These are phyloP conservation scores for Acanthamoeba healyi DNA, from an alignment of 208 protist species.

Conservation along the genomic window DNA sequence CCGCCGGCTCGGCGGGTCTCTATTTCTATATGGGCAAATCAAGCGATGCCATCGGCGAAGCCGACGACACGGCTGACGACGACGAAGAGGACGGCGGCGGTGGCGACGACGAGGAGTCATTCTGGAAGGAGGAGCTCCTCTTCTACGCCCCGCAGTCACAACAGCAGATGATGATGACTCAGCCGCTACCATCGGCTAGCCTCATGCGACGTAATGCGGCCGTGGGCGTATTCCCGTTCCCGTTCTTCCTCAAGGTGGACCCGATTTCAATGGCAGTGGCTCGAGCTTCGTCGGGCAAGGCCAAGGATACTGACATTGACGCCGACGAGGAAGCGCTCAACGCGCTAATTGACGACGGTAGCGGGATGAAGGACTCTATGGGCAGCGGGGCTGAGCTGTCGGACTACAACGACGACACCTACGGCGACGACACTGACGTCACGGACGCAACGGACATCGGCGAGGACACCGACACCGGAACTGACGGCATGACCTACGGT, in stretches of 20 bases:
- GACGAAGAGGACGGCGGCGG: not conserved
- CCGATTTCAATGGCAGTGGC: constrained; percentile 20
- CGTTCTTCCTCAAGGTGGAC: constrained; percentile 71
- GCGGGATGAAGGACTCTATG: not conserved
- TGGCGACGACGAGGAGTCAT: constrained; percentile 52
- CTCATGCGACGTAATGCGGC: not conserved
- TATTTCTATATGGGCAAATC: constrained; percentile 14
- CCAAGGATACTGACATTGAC: not conserved
- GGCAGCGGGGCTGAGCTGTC: constrained; percentile 27
- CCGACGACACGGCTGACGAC: constrained; percentile 46
- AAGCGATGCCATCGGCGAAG: not conserved
- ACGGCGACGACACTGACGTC: constrained; percentile 18
- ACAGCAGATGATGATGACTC: not conserved
- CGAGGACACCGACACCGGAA: constrained; percentile 46
- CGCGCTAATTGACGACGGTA: not conserved
- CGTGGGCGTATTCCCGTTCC: constrained; percentile 61
- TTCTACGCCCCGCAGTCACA: constrained; percentile 65
- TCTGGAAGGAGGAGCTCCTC: constrained; percentile 72
- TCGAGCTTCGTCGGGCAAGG: not conserved
- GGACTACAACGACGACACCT: constrained; percentile 31
- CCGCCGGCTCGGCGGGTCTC: not conserved
- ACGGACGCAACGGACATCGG: not conserved
- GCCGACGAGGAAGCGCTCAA: not conserved
- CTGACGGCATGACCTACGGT: not conserved
- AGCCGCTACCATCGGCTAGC: constrained; percentile 13